A percentile compares a stretch with the other conserved stretches of the same genome.
Conservation (phyloP, 768 basidiomycete genomes). For the Boletus tylopilopsis region DNA sequence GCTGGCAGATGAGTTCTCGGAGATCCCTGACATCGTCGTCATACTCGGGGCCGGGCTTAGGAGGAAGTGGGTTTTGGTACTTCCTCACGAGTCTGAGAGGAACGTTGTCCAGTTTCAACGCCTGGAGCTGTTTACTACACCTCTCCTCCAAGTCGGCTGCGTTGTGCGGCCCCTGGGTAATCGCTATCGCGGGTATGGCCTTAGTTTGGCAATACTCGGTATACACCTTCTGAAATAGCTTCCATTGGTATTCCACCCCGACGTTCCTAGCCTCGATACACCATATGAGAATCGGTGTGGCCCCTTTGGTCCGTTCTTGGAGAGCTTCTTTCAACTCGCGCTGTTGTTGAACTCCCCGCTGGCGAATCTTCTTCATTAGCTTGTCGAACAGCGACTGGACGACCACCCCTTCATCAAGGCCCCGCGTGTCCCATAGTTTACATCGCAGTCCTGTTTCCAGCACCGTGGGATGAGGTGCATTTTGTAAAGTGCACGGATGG, state of each 20-base stretch:
- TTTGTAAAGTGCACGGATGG: constrained; percentile 16
- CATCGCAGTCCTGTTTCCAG: constrained; percentile 7
- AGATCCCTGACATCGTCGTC: constrained; percentile 15
- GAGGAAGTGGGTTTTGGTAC: constrained; percentile 1
- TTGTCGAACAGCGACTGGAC: neutral
- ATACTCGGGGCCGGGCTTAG: constrained; percentile 13
- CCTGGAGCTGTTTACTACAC: constrained; percentile 14
- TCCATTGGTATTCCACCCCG: constrained; percentile 12
- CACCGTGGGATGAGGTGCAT: constrained; percentile 2
- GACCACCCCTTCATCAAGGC: constrained; percentile 21
- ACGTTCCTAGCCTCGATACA: constrained; percentile 24
- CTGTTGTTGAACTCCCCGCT: constrained; percentile 8
- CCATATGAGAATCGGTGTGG: constrained; percentile 22
- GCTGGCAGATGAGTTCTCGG: constrained; percentile 12
- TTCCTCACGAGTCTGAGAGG: constrained; percentile 9
- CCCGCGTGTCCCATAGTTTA: constrained; percentile 26
- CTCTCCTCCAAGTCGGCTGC: constrained; percentile 3
- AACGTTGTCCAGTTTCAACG: constrained; percentile 10
- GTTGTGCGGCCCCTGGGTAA: constrained; percentile 12
- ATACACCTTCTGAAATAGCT: constrained; percentile 22
- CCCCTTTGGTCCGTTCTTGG: neutral
- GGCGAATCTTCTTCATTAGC: constrained; percentile 11
- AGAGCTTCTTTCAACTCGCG: constrained; percentile 19
- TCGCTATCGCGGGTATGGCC: constrained; percentile 18
- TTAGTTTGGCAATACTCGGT: constrained; percentile 20